Base-by-base conservation (phyloP, 208 protist genomes). In the Porcisia hertigi region DNA sequence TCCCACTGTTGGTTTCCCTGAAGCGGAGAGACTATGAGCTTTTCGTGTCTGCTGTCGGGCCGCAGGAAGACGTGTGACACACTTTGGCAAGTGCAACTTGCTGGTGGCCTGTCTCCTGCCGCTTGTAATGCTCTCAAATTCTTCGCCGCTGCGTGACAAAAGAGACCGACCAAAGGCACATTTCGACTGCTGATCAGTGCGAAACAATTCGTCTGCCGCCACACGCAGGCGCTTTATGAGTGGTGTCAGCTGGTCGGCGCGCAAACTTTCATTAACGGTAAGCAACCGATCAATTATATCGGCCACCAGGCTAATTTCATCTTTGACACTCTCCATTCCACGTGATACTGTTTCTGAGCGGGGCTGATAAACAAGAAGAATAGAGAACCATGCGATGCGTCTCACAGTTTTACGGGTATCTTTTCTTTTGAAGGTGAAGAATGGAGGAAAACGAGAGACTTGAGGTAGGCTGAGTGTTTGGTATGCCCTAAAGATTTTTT, bases 271-370 rank as follows among this genome's bases (percentile, higher is more conserved):
- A 75, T 81, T 79, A 3, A 76, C 43, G 14, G 49, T 72, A 12
- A 86, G 65, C 45, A 95, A 75, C 49, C 77, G 84, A 60, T 93
- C 83, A 64, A 95, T 79, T 64, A 95, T 88, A 70, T 75, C 89
- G 25, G 82, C 81, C 54, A 95, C 74, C n/a, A 95, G 75, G 62
- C 71, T 53, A 59, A 94, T 64, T 60, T 94, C 89, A 45, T 88
- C 84, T 8, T 16, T 47, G 1, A 72, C 43, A 1, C 76, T 82
- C 75, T 88, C 57, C 73, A 82, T 76, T 34, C 36, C 20, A 65
- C 36, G 16, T 60, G 25, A 5, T 34, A 23, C 36, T 41, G 25
- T 34, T 25, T 62, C 34, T 36, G 30, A 0, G 8, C 9, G 23
- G 63, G 18, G 23, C 3, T 52, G 5, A 20, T 67, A 2, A 49